Conservation (phyloP, 805 yeast species). For the Blastobotrys mokoenaii region DNA sequence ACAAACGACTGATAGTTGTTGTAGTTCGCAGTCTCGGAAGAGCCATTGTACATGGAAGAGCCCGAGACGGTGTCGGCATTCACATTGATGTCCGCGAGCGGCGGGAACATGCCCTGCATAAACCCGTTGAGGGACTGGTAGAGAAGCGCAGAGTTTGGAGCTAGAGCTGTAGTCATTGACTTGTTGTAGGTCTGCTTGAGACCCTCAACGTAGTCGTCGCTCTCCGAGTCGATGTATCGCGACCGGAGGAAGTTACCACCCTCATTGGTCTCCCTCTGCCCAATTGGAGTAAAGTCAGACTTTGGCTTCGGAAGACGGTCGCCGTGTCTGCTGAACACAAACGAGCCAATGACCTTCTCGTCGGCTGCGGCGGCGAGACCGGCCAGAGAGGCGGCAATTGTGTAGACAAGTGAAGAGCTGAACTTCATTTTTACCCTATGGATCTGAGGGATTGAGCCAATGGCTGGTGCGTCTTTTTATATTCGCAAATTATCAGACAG, state of each 20-base stretch:
- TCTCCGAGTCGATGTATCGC: conserved; percentile 35
- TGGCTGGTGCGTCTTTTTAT: neutral
- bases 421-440: neutral
- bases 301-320: conserved; percentile 43
- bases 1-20: conserved; percentile 41
- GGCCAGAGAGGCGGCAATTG: conserved; percentile 5
- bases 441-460: neutral
- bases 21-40: conserved; percentile 32
- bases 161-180: conserved; percentile 33
- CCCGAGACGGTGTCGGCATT: conserved; percentile 18
- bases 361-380: conserved; percentile 13
- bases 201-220: conserved; percentile 20
- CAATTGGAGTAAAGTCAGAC: conserved; percentile 34
- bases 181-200: conserved; percentile 26
- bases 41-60: conserved; percentile 34
- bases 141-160: conserved; percentile 32
- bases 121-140: conserved; percentile 36
- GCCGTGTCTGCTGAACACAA: conserved; percentile 42
- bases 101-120: conserved; percentile 42
- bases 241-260: conserved; percentile 35
- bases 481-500: neutral
- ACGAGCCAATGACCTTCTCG: conserved; percentile 31
- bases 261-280: conserved; percentile 32
- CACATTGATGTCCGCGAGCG: conserved; percentile 26
- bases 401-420: neutral